A percentile compares a stretch with the other conserved stretches of the same genome.
Evolutionary conservation across 2,329 filamentous ascomycete genomes (phyloP).

Genomic region (Hymenoscyphus fraxineus): DNA sequence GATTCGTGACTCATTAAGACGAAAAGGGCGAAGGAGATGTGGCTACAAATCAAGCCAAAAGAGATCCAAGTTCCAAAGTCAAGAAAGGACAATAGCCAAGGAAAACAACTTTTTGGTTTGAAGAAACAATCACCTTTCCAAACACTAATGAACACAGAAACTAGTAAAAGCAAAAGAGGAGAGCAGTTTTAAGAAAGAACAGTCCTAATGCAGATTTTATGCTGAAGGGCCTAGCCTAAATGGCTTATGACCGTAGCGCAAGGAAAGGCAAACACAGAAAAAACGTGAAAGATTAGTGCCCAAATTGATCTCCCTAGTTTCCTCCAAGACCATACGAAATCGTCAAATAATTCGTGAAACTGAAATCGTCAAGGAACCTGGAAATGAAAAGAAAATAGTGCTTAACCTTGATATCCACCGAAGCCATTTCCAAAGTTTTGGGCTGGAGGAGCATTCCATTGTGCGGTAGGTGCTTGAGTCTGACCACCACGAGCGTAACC

Average conservation of each 20-base stretch:
- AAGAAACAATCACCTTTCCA: constrained; percentile 31
- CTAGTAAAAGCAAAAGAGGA: constrained; percentile 25
- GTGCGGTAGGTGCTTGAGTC: constrained; percentile 38
- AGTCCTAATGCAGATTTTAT: constrained; percentile 32
- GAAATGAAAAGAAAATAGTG: background rate
- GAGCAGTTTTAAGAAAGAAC: constrained; percentile 31
- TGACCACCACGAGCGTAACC: constrained; percentile 73
- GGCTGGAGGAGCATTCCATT: constrained; percentile 50
- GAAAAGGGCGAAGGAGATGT: constrained; percentile 29
- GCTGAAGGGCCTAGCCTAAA: constrained; percentile 28
- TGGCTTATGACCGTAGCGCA: constrained; percentile 21
- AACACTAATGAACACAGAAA: constrained; percentile 31
- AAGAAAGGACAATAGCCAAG: constrained; percentile 33
- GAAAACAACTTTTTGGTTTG: constrained; percentile 34
- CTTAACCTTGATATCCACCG: constrained; percentile 58
- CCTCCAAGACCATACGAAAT: constrained; percentile 19
- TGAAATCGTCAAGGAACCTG: constrained; percentile 11
- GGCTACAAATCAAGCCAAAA: constrained; percentile 29
- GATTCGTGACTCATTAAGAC: constrained; percentile 37
- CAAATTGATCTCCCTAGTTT: constrained; percentile 27
- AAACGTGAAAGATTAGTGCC: constrained; percentile 23
- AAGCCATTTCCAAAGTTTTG: constrained; percentile 62
- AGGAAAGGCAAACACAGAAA: constrained; percentile 26
- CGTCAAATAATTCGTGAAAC: constrained; percentile 15
- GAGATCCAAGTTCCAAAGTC: constrained; percentile 24